phyloP scores from a whole-genome alignment of 2,329 filamentous ascomycete species.

The Byssochlamys sp. region DNA sequence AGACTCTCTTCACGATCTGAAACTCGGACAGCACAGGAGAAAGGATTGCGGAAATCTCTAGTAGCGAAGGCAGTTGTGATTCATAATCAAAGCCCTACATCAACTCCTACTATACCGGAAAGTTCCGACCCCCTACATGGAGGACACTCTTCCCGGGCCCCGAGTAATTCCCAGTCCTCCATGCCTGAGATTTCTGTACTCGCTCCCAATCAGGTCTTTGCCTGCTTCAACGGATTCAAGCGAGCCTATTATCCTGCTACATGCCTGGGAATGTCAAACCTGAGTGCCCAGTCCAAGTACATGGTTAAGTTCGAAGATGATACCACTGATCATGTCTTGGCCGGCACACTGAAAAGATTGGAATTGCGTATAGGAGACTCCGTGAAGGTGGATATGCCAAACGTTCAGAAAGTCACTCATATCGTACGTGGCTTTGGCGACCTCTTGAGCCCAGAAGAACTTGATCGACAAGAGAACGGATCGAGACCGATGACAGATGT shows the following conservation, averaged over 20 bases:
- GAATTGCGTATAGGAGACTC: slow-evolving; percentile 37
- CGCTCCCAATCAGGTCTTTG: slow-evolving; percentile 47
- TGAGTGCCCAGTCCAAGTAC: slow-evolving; percentile 32
- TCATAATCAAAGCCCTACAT: slow-evolving; percentile 6
- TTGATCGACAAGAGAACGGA: slow-evolving; percentile 15
- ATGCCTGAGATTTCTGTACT: slow-evolving; percentile 17
- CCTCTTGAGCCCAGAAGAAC: slow-evolving; percentile 21
- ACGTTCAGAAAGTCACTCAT: slow-evolving; percentile 35
- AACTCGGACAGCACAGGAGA: slow-evolving; percentile 2
- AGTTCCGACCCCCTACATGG: slow-evolving; percentile 8
- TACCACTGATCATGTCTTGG: slow-evolving; percentile 29
- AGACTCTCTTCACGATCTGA: neutral
- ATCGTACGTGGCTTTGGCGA: slow-evolving; percentile 34
- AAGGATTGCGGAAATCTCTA: slow-evolving; percentile 2
- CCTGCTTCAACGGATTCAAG: slow-evolving; percentile 47
- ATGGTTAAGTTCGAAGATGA: slow-evolving; percentile 39
- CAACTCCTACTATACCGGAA: slow-evolving; percentile 6
- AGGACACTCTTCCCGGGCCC: slow-evolving; percentile 4
- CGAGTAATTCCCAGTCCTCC: slow-evolving; percentile 1
- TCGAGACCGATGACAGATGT: slow-evolving; percentile 31
- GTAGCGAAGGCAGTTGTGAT: slow-evolving; percentile 4
- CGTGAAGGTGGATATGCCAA: slow-evolving; percentile 37
- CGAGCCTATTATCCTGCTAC: slow-evolving; percentile 52
- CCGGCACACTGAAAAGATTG: slow-evolving; percentile 33
- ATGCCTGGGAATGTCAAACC: slow-evolving; percentile 41